Evolutionary conservation across 371 early-diverging fungal species (phyloP), one percentile per base, ranked within the genome.

Genomic region (Capillidium heterosporum): DNA sequence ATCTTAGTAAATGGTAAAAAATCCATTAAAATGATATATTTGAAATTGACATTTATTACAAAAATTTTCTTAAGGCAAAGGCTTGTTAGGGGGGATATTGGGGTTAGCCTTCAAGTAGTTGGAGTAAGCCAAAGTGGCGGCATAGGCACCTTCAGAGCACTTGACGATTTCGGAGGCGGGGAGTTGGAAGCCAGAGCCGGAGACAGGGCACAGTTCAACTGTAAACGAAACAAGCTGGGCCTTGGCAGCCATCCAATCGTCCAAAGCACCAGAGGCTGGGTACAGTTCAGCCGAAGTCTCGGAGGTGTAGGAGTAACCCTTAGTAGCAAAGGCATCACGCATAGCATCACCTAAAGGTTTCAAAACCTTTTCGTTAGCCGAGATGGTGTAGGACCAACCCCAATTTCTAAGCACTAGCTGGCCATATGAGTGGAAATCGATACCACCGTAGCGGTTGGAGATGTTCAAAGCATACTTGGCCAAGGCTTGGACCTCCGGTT

Each of bases 371-470:
- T 68, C 68, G 39, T 65, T 63, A 0, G 60, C 40, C 1, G 62
- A 47, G 17, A 52, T 51, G 13, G 19, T 32, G 1, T 60, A 56
- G 23, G 60, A 61, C 72, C 72, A 76, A 1, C 76, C 78, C 42
- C 60, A 53, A 10, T 73, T 71, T 0, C 71, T 66, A 40, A 72
- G 63, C 17, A 72, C 59, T 54, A 67, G 51, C 58, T 69, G 75
- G 13, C 65, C 62, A 63, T 68, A 79, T 39, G 70, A 67, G 53
- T 77, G 79, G 56, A 75, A 71, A 57, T 79, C 80, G 49, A 79
- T 70, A 31, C 68, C 77, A 1, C 71, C 80, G 24, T 75, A 63
- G 35, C 71, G 63, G 21, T 68, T 65, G 43, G 65, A 67, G 56
- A 71, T 66, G 31, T 62, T 56, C 19, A 61, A 48, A 59, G 73